These are phyloP conservation scores for Thymus mandschuricus DNA, from an alignment of 257 asterid genomes.

Conservation along the genomic window DNA sequence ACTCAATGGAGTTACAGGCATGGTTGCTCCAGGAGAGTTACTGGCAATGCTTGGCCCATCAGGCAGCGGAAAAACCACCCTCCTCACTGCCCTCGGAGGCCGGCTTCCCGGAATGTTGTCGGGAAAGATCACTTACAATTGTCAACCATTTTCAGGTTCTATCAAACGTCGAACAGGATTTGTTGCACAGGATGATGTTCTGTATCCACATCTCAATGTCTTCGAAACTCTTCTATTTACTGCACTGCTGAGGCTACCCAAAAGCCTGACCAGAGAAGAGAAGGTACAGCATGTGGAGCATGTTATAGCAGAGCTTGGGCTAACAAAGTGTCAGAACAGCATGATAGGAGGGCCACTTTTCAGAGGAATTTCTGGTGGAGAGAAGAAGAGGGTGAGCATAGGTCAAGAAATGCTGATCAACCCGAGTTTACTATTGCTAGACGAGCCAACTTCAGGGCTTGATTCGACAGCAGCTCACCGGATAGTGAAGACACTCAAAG, in stretches of 20 bases:
- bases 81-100: slow-evolving; percentile 92
- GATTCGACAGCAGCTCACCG: slow-evolving; percentile 92
- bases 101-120: slow-evolving; percentile 76
- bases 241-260: slow-evolving; percentile 77
- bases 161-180: slow-evolving; percentile 85
- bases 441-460: slow-evolving; percentile 96
- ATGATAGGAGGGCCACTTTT: slow-evolving; percentile 86
- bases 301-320: slow-evolving; percentile 72
- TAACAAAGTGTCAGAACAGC: slow-evolving; percentile 63
- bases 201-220: slow-evolving; percentile 85
- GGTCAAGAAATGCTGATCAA: slow-evolving; percentile 96
- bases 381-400: slow-evolving; percentile 94
- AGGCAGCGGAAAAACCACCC: slow-evolving; percentile 96
- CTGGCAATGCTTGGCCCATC: slow-evolving; percentile 98
- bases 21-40: slow-evolving; percentile 87
- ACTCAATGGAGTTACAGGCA: slow-evolving; percentile 82
- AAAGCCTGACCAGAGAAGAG: slow-evolving; percentile 55
- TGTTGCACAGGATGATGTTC: slow-evolving; percentile 84
- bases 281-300: slow-evolving; percentile 69
- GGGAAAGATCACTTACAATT: slow-evolving; percentile 81
- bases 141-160: slow-evolving; percentile 74
- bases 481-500: slow-evolving; percentile 74
- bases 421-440: slow-evolving; percentile 78
- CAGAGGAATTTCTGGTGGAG: slow-evolving; percentile 96
- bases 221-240: slow-evolving; percentile 85